Evolutionary conservation across 2,329 filamentous ascomycete species (phyloP).

Genomic region (Alternaria gaisen): DNA sequence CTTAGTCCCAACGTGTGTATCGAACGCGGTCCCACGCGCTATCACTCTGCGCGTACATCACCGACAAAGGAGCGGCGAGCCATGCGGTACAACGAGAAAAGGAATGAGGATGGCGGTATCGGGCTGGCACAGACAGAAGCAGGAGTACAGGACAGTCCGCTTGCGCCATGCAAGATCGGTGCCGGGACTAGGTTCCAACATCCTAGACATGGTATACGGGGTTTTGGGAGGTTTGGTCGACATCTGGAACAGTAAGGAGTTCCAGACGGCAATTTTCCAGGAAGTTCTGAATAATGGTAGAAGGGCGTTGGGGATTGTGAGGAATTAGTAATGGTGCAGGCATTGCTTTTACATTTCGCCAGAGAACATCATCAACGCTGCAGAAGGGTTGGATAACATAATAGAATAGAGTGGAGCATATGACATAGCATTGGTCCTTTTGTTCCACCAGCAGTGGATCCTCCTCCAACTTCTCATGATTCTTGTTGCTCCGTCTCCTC

Average conservation of each 20-base stretch:
- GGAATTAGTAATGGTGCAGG: background rate
- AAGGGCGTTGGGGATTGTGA: too few relatives aligned
- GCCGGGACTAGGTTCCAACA: constrained; percentile 22
- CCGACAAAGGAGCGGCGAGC: background rate
- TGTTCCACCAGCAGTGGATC: background rate
- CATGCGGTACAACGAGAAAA: background rate
- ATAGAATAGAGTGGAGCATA: background rate
- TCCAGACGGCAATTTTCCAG: background rate
- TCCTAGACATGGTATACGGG: background rate
- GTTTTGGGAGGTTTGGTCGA: background rate
- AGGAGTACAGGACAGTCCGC: background rate
- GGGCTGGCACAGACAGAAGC: background rate
- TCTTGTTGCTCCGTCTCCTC: background rate
- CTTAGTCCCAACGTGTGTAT: constrained; percentile 45
- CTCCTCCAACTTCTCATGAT: background rate
- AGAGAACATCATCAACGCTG: background rate
- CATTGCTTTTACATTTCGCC: background rate
- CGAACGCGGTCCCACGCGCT: constrained; percentile 37
- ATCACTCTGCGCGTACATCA: constrained; percentile 14
- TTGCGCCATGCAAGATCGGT: constrained; percentile 15
- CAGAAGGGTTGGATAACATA: background rate
- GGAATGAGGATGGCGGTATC: constrained; percentile 4
- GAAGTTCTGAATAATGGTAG: background rate
- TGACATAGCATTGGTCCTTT: background rate
- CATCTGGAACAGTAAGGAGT: background rate